These are phyloP conservation scores for Porcisia hertigi DNA, from an alignment of 208 protist species.

Conservation along the genomic window DNA sequence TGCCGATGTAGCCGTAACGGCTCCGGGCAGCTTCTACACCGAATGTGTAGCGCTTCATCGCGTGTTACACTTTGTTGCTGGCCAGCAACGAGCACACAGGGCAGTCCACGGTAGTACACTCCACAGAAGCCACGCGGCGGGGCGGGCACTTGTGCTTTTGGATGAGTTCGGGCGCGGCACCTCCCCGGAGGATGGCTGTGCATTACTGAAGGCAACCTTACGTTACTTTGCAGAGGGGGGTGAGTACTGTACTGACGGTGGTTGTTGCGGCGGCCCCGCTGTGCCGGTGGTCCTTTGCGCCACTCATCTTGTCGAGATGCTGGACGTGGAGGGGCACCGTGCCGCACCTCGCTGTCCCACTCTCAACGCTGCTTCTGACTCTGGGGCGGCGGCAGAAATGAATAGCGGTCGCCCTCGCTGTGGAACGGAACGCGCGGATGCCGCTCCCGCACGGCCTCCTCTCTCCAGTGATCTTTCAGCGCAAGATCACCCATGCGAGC, in stretches of 20 bases:
- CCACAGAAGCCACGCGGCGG: background rate
- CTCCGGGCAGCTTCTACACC: slow-evolving; percentile 58
- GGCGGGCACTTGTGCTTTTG: slow-evolving; percentile 80
- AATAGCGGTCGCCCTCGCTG: background rate
- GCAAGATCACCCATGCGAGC: background rate
- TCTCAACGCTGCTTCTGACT: background rate
- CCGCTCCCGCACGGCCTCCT: background rate
- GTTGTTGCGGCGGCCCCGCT: background rate
- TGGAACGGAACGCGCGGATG: background rate
- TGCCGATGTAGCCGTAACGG: background rate
- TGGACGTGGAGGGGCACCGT: slow-evolving; percentile 13
- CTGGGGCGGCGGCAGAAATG: background rate
- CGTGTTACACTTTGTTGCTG: slow-evolving; percentile 52
- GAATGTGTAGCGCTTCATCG: slow-evolving; percentile 73
- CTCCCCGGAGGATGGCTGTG: slow-evolving; percentile 77
- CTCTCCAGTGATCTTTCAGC: background rate
- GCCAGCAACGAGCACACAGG: slow-evolving; percentile 7
- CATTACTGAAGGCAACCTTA: slow-evolving; percentile 75
- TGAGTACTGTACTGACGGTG: background rate
- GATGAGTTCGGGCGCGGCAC: slow-evolving; percentile 96
- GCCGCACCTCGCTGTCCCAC: background rate
- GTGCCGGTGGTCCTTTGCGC: slow-evolving; percentile 56
- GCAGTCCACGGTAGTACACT: background rate
- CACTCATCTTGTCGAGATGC: slow-evolving; percentile 77
- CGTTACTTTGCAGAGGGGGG: slow-evolving; percentile 40